Evolutionary conservation across 306 rosid genomes (phyloP), one percentile per base, ranked within the genome.

Genomic region (cucumber (Cucumis sativus)): DNA sequence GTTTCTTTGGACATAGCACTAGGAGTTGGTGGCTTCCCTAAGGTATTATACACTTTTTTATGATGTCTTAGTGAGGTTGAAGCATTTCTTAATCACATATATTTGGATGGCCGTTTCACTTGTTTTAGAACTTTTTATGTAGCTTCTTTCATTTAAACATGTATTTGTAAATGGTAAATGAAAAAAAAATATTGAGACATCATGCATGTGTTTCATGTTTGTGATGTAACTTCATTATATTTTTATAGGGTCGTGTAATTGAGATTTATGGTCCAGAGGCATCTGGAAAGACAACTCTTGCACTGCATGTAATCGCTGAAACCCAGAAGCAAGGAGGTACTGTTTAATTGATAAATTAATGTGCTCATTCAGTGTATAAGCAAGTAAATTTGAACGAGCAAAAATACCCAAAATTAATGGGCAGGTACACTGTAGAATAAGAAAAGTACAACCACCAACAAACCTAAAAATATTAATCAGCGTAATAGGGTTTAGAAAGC

Each of bases 221-320:
- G 33, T 83, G 81, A 66, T 66, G 61, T 82, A 77, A 33, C 67
- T 85, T 59, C 77, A 10, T 41, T 58, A 74, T 63, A 66, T 79
- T 63, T 83, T 20, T 83, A 72, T 74, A 94, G 98, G 98, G 98
- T 23, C 96, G 96, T 59, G 98, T 94, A 60, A 96, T 89, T 83
- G 98, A 94, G 91, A 89, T 94, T 79, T 94, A 86, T 70, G 97
- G 98, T 66, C 97, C 97, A 33, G 98, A 95, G 85, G 97, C 98
- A 74, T 95, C 98, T 70, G 98, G 97, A 67, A 92, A 92, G 85
- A 95, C 98, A 28, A 95, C 98, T 54, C 97, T 95, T 75, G 95
- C 89, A 74, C 84, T 95, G 51, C 96, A 92, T 79, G 98, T 90
- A 75, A 95, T 95, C 84, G 97, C 98, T 2, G 92, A 95, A 85